Conservation (phyloP, 2,329 filamentous ascomycete genomes). For the Fragosphaeria purpurea region DNA sequence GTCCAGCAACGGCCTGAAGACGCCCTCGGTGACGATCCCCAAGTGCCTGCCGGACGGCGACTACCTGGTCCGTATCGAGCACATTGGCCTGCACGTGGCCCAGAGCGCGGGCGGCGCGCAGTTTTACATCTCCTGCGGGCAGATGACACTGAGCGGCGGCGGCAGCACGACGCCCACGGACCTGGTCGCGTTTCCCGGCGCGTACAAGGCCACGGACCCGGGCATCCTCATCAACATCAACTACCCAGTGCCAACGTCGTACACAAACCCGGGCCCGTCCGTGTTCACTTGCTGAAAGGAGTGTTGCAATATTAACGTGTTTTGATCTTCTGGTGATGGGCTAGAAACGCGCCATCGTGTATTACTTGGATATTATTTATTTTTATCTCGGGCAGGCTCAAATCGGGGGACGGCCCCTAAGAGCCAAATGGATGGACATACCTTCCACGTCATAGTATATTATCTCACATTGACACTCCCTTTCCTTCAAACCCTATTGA, state of each 20-base stretch:
- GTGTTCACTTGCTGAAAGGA: constrained; percentile 7
- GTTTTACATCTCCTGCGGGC: constrained; percentile 20
- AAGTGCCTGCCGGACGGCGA: constrained; percentile 20
- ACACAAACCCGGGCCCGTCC: constrained; percentile 14
- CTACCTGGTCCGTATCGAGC: constrained; percentile 22
- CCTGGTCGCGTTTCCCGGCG: constrained; percentile 15
- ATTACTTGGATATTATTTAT: too few species aligned
- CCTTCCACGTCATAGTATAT: too few species aligned
- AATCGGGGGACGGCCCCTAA: too few species aligned
- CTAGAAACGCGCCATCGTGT: too few species aligned
- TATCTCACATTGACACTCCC: too few species aligned
- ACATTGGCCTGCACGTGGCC: constrained; percentile 20
- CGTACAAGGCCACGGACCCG: constrained; percentile 15
- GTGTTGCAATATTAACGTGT: too few species aligned
- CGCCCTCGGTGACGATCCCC: constrained; percentile 18
- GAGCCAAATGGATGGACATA: too few species aligned
- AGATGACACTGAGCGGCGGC: constrained; percentile 18
- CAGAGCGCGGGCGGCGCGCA: constrained; percentile 18
- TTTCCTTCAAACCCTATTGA: too few species aligned
- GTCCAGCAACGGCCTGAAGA: constrained; percentile 11
- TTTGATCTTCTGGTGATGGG: too few species aligned
- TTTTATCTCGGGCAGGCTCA: too few species aligned
- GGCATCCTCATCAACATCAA: constrained; percentile 18
- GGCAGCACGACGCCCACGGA: constrained; percentile 12
- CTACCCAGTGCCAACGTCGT: constrained; percentile 16